These are phyloP conservation scores for Eucalyptus marginata DNA, from an alignment of 345 rosid genomes.

Conservation along the genomic window DNA sequence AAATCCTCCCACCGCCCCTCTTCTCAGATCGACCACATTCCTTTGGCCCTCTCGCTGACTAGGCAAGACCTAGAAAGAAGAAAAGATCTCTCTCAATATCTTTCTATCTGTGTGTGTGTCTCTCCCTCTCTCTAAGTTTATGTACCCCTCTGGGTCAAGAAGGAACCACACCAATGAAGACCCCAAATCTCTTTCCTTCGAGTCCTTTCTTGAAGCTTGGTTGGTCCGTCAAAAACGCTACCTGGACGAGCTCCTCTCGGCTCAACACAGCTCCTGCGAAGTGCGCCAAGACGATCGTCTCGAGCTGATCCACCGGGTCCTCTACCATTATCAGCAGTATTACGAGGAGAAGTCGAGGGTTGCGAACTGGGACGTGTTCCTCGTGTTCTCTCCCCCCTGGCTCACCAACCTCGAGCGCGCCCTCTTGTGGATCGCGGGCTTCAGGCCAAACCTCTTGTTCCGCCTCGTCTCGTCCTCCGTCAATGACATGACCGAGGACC, in stretches of 20 bases:
- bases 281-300: constrained; percentile 2
- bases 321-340: constrained; percentile 33
- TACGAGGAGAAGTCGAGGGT: constrained; percentile 20
- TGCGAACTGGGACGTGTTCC: constrained; percentile 7
- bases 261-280: background rate
- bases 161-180: background rate
- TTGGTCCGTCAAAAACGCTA: constrained; percentile 19
- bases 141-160: background rate
- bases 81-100: background rate
- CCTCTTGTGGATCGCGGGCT: constrained; percentile 33
- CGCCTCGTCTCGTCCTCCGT: constrained; percentile 6
- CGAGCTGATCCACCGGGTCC: constrained; percentile 11
- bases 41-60: background rate
- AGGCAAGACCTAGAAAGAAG: background rate
- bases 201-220: constrained; percentile 21
- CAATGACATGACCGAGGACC: constrained; percentile 18
- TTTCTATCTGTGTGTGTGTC: background rate
- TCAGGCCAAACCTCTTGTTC: constrained; percentile 26
- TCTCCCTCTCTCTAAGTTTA: background rate
- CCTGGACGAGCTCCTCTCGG: constrained; percentile 20
- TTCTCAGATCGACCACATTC: background rate
- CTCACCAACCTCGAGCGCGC: constrained; percentile 21
- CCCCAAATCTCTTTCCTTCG: background rate
- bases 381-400: constrained; percentile 25
- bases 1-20: background rate